phyloP scores from a whole-genome alignment of 352 stramenopile species.

The Globisporangium cederbergense region DNA sequence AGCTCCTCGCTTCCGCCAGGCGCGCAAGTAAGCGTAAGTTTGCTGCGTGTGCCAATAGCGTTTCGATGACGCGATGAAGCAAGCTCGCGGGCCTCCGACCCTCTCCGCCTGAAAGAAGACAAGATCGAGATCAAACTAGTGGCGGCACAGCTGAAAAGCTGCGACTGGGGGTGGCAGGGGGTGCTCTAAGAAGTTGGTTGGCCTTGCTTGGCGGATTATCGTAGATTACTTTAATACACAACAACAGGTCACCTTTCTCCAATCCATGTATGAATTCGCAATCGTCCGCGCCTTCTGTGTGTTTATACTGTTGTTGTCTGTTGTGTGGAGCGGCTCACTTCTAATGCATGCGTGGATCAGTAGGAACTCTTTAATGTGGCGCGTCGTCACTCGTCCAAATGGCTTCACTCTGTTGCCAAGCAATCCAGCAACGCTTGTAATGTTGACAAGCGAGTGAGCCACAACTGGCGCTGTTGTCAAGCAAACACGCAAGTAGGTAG shows the following conservation, averaged over 20 bases:
- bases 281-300: neutral
- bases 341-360: neutral
- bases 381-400: neutral
- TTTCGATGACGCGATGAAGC: conserved; percentile 1
- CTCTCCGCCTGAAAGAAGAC: neutral
- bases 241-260: conserved; percentile 9
- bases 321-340: too few species aligned
- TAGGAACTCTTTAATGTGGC: neutral
- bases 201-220: conserved; percentile 5
- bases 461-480: too few species aligned
- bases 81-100: conserved; percentile 7
- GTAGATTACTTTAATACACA: conserved; percentile 9
- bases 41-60: conserved; percentile 8
- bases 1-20: conserved; percentile 73
- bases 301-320: neutral
- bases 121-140: neutral
- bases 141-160: conserved; percentile 12
- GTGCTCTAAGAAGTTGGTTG: conserved; percentile 4
- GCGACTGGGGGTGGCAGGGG: conserved; percentile 1
- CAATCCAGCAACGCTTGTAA: too few species aligned
- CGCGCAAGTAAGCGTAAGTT: conserved; percentile 47
- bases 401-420: neutral
- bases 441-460: too few species aligned
- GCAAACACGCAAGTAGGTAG: too few species aligned
- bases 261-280: conserved; percentile 3